Evolutionary conservation across 371 early-diverging fungal genomes (phyloP).

Genomic region (Mortierella sp.): DNA sequence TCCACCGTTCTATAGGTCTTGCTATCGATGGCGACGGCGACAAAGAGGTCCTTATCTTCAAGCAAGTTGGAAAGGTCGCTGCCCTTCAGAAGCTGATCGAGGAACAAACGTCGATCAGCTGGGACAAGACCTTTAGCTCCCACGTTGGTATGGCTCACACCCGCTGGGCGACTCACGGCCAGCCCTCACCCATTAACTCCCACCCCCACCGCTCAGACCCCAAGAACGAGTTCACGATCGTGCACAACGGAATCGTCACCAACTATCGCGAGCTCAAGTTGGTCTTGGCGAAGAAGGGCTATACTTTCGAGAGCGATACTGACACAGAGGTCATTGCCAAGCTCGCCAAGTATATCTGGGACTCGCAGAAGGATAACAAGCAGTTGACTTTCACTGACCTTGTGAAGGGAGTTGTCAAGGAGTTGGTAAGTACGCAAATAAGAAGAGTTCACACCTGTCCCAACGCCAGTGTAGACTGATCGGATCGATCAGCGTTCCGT

Average conservation of each 20-base stretch:
- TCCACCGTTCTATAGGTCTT: slow-evolving; percentile 71
- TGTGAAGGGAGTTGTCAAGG: slow-evolving; percentile 93
- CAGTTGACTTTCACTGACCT: slow-evolving; percentile 80
- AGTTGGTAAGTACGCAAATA: slow-evolving; percentile 81
- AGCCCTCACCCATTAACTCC: slow-evolving; percentile 76
- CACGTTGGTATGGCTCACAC: slow-evolving; percentile 99
- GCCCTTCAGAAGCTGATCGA: slow-evolving; percentile 85
- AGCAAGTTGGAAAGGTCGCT: slow-evolving; percentile 98
- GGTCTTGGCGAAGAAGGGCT: slow-evolving; percentile 94
- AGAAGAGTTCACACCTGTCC: no score
- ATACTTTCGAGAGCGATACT: slow-evolving; percentile 94
- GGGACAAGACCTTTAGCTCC: slow-evolving; percentile 79
- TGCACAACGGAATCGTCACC: slow-evolving; percentile 99
- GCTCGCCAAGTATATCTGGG: slow-evolving; percentile 95
- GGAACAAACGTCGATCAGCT: slow-evolving; percentile 73
- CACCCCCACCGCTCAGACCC: slow-evolving; percentile 98
- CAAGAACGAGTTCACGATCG: slow-evolving; percentile 89
- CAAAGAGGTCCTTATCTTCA: slow-evolving; percentile 82
- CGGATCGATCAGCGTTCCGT: not conserved
- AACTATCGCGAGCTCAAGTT: slow-evolving; percentile 98
- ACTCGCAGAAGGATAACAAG: slow-evolving; percentile 80
- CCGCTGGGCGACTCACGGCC: slow-evolving; percentile 99
- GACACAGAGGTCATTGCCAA: slow-evolving; percentile 99
- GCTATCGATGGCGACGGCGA: slow-evolving; percentile 92
- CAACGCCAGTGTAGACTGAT: not conserved